Percentiles rank a stretch among this genome's conserved stretches.
These are phyloP conservation scores for Crataegus laevigata DNA, from an alignment of 306 rosid genomes.

Conservation along the genomic window DNA sequence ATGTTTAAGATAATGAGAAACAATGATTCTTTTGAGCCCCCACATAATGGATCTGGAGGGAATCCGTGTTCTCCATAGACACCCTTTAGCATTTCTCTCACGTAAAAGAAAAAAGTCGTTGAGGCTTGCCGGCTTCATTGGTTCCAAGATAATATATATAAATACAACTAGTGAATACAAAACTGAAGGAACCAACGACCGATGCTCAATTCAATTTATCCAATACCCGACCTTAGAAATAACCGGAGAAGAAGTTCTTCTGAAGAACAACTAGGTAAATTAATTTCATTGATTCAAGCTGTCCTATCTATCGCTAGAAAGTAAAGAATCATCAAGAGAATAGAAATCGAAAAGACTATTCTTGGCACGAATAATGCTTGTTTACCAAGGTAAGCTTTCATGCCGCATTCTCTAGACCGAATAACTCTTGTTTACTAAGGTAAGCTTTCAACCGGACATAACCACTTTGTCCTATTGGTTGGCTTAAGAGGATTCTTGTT, in stretches of 20 bases:
- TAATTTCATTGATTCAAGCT: neutral
- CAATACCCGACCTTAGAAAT: neutral
- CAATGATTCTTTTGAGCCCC: conserved; percentile 31
- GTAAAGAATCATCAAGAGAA: neutral
- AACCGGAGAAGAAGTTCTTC: neutral
- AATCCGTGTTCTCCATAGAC: no score
- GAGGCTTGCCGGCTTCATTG: no score
- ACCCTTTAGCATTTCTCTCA: no score
- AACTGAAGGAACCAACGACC: no score
- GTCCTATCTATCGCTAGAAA: neutral
- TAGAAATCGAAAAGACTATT: neutral
- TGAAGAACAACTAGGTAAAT: neutral
- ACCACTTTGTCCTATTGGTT: neutral
- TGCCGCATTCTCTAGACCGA: neutral
- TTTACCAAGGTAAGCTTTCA: neutral
- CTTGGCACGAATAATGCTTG: no score
- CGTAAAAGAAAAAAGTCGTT: no score
- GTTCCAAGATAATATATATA: no score
- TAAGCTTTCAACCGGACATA: neutral
- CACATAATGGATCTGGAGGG: no score
- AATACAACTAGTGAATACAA: no score
- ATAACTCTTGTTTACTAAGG: neutral
- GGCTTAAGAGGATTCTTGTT: neutral
- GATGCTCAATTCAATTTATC: no score
- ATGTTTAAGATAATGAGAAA: conserved; percentile 37